Percentiles rank a stretch among this genome's conserved stretches.
These are phyloP conservation scores for Syzygium oleosum DNA, from an alignment of 345 rosid species.

Conservation along the genomic window DNA sequence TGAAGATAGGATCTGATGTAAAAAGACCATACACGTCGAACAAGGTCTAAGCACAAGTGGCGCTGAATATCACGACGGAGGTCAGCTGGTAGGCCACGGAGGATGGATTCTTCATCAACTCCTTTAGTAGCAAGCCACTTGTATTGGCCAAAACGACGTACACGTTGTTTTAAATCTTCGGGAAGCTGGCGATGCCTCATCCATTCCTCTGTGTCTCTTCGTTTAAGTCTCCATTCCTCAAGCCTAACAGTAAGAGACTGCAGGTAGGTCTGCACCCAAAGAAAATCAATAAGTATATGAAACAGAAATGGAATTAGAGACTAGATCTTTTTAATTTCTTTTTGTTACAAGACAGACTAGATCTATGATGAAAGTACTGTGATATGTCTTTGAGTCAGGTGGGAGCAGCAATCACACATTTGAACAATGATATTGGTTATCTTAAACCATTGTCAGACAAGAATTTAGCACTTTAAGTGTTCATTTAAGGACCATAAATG, in stretches of 20 bases:
- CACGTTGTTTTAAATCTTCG: slow-evolving; percentile 56
- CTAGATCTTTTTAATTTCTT: neutral
- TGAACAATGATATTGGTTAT: neutral
- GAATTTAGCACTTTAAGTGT: neutral
- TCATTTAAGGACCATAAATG: neutral
- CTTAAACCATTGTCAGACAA: neutral
- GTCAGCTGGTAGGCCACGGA: slow-evolving; percentile 73
- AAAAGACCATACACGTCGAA: slow-evolving; percentile 58
- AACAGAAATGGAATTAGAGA: neutral
- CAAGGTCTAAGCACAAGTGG: slow-evolving; percentile 90
- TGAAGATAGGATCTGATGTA: neutral
- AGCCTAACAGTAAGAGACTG: slow-evolving; percentile 82
- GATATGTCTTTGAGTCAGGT: neutral
- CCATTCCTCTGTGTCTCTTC: slow-evolving; percentile 95
- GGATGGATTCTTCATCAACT: slow-evolving; percentile 77
- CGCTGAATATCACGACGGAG: slow-evolving; percentile 85
- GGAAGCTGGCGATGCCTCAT: slow-evolving; percentile 95
- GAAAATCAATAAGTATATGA: neutral
- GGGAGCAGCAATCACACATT: neutral
- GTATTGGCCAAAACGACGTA: slow-evolving; percentile 67
- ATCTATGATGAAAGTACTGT: neutral
- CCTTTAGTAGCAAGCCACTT: slow-evolving; percentile 93
- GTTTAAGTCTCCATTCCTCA: slow-evolving; percentile 91
- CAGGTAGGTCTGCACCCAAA: slow-evolving; percentile 56
- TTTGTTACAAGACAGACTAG: neutral